Evolutionary conservation across 1,284 basidiomycete genomes (phyloP).

Genomic region (Trichosporon faecale): DNA sequence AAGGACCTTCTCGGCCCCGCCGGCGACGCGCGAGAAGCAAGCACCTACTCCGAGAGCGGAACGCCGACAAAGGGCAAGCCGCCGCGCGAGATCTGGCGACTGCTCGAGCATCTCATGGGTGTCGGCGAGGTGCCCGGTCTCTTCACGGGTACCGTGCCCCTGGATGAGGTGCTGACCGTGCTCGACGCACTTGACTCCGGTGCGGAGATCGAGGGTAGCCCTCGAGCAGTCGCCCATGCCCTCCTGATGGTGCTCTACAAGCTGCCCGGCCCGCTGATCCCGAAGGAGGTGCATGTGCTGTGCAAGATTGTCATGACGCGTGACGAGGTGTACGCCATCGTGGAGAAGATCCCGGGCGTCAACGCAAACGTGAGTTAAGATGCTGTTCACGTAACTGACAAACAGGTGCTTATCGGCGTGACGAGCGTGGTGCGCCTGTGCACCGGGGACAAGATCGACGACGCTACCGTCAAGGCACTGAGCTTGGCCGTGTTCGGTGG

Average conservation of each 20-base stretch:
- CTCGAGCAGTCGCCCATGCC: conserved; percentile 20
- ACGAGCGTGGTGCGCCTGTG: conserved; percentile 35
- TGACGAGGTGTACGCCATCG: conserved; percentile 41
- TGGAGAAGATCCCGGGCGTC: conserved; percentile 38
- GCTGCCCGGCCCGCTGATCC: conserved; percentile 35
- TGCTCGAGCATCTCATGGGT: conserved; percentile 44
- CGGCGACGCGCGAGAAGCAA: not conserved
- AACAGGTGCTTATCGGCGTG: conserved; percentile 34
- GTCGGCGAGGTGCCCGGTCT: conserved; percentile 23
- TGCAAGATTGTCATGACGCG: conserved; percentile 27
- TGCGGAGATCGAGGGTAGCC: not conserved
- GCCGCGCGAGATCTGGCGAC: conserved; percentile 39
- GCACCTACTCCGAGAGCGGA: not conserved
- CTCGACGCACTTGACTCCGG: conserved; percentile 31
- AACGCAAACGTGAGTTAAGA: conserved; percentile 38
- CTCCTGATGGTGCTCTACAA: conserved; percentile 36
- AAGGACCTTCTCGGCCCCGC: conserved; percentile 25
- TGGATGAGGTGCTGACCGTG: conserved; percentile 21
- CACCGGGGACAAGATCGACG: conserved; percentile 3
- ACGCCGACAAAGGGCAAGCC: conserved; percentile 24
- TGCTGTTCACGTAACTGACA: conserved; percentile 23
- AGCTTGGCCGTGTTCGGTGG: conserved; percentile 20
- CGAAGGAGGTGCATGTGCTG: conserved; percentile 22
- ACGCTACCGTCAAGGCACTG: conserved; percentile 12
- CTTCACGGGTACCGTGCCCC: conserved; percentile 25